These are phyloP conservation scores for Ramichloridium luteum DNA, from an alignment of 2,329 filamentous ascomycete species.

Conservation along the genomic window DNA sequence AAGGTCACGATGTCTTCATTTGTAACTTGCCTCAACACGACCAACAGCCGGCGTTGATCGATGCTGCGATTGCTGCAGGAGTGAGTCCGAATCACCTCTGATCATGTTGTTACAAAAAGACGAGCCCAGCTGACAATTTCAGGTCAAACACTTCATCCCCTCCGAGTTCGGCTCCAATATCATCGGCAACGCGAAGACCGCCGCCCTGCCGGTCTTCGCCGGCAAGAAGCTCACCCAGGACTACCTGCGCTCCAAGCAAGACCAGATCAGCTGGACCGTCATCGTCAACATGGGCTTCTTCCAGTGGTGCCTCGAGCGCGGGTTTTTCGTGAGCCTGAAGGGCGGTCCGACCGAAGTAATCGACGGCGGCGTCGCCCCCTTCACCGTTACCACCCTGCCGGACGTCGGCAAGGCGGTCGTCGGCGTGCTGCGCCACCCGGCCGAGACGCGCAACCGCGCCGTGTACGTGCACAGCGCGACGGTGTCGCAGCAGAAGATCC, in stretches of 20 bases:
- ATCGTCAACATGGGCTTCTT: slow-evolving; percentile 28
- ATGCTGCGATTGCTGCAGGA: slow-evolving; percentile 28
- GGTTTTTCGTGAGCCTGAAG: slow-evolving; percentile 22
- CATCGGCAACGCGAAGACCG: slow-evolving; percentile 19
- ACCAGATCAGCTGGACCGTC: slow-evolving; percentile 24
- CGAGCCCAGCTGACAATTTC: no score
- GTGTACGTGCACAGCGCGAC: slow-evolving; percentile 27
- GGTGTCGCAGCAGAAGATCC: slow-evolving; percentile 27
- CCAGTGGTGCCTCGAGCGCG: slow-evolving; percentile 25
- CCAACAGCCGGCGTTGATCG: slow-evolving; percentile 23
- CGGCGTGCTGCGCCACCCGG: slow-evolving; percentile 23
- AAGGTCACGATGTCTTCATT: slow-evolving; percentile 27
- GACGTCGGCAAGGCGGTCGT: slow-evolving; percentile 25
- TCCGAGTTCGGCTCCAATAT: slow-evolving; percentile 30
- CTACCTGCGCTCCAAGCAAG: slow-evolving; percentile 22
- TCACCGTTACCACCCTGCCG: slow-evolving; percentile 21
- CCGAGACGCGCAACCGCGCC: slow-evolving; percentile 25
- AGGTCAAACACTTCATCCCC: slow-evolving; percentile 29
- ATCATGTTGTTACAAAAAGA: no score
- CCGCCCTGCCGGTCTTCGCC: slow-evolving; percentile 26
- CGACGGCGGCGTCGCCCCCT: slow-evolving; percentile 25
- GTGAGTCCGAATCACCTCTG: no score
- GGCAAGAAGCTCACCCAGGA: slow-evolving; percentile 26
- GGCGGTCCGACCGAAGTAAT: slow-evolving; percentile 22
- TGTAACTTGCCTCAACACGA: slow-evolving; percentile 8